phyloP scores from a whole-genome alignment of 208 protist species.

The Acanthamoeba royreba region DNA sequence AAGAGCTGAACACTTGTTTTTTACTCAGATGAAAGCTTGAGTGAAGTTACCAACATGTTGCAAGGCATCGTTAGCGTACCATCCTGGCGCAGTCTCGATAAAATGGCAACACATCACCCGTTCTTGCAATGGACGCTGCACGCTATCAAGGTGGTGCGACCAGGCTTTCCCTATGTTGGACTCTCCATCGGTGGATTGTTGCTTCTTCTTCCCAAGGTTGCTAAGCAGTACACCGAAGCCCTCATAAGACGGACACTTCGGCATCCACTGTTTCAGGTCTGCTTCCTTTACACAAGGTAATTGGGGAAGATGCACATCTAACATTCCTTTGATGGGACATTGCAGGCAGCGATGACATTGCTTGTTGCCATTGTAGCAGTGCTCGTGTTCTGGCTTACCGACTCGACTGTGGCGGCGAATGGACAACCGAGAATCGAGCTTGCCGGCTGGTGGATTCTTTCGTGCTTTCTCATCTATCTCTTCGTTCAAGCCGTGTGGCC shows the following conservation, averaged over 20 bases:
- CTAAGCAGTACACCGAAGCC: not conserved
- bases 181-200: not conserved
- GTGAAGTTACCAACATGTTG: not conserved
- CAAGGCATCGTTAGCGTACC: not conserved
- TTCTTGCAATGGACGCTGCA: not conserved
- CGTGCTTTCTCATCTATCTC: not conserved
- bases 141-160: not conserved
- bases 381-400: not conserved
- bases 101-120: not conserved
- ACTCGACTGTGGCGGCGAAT: not conserved
- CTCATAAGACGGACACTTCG: not conserved
- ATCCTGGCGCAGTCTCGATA: not conserved
- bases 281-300: not conserved
- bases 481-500: not conserved
- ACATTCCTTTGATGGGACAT: too few relatives aligned
- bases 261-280: not conserved
- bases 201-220: not conserved
- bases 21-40: not conserved
- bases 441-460: not conserved
- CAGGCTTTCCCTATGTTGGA: not conserved
- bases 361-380: too few relatives aligned
- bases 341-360: too few relatives aligned
- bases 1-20: not conserved
- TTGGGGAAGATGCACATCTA: too few relatives aligned
- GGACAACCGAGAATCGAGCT: too few relatives aligned